Evolutionary conservation across 345 rosid genomes (phyloP), one percentile per base, ranked within the genome.

Genomic region (Anacardium occidentale): DNA sequence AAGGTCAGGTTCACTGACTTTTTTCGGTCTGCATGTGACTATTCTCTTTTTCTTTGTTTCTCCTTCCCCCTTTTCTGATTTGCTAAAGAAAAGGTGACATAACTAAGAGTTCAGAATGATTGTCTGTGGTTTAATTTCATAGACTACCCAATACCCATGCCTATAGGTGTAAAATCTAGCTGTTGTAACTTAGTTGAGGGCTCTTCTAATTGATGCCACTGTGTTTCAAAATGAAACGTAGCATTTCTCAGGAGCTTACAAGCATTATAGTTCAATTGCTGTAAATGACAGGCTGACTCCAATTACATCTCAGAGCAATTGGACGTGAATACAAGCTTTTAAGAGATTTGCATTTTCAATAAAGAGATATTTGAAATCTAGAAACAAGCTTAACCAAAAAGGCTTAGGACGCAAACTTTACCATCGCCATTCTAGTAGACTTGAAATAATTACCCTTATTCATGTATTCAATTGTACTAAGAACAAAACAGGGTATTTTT

Each of bases 281-380:
- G 42, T 7, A 47, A 25, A 64, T 51, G 52, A 64, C 47, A 47
- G 34, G 22, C 9, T 21, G 14, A 47, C 47, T 44, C 53, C n/a
- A 45, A 22, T 45, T 21, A 24, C 2, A 24, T 12, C 54, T 47
- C 20, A 24, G 3, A 7, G 32, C 13, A 64, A 65, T 12, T 65
- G 15, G 24, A 65, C 56, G 25, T 10, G 10, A 47, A 48, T 42
- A 25, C 15, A 24, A 47, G 56, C 50, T 25, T n/a, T 48, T 40
- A 24, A 65, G 21, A 20, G 15, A 3, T n/a, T 15, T 0, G 26
- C 2, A 17, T 50, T 51, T 51, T 66, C 70, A 48, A 13, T 15
- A 50, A 15, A 62, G 70, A 66, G 56, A 66, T 25, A 48, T 29
- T 20, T 51, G 50, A 15, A 50, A 5, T 29, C 58, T 29, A 66